Base-by-base conservation (phyloP, 2,329 filamentous ascomycete species). In the Pseudogymnoascus sp. region DNA sequence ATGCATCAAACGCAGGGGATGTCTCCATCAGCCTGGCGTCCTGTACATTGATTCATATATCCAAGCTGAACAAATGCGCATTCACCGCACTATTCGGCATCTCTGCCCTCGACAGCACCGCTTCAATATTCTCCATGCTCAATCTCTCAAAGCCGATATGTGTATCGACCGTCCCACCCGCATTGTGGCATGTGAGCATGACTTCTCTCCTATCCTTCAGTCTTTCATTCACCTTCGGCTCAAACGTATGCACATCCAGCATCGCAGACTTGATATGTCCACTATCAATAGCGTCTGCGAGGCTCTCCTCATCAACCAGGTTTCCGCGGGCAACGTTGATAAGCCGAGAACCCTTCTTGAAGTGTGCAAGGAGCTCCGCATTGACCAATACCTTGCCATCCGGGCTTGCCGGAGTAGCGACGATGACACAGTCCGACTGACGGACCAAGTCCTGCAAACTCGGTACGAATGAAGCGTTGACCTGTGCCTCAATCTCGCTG, bases 271-370 rank as follows among this genome's bases (percentile, higher is more conserved):
- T 73, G 0, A 90, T 65, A 0, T 72, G 69, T 0, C 81, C 82
- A 2, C 72, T 69, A 62, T 85, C 80, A 12, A 90, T 73, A 3
- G 86, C 85, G 21, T 79, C 77, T 0, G 81, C 80, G 5, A 90
- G 74, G 11, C 85, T 86, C 3, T 82, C 80, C 67, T 89, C 86
- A 65, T 89, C 84, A 3, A 90, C 81, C 3, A 90, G 76, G 31
- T 79, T 80, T 0, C 87, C 87, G 8, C 86, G 76, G 5, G 86
- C 85, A 31, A 89, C 80, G 69, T 89, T 90, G 35, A 90, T 83
- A 47, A 90, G 78, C 0, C 85, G 75, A 2, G 79, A 76, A 0
- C 84, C 85, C 0, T 68, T 74, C 67, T 82, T 83, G 69, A 88
- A 82, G 61, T 75, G 74, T 0, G 67, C 67, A 10, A 90, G 75